These are phyloP conservation scores for Martiniozyma asiatica DNA, from an alignment of 1,139 yeast species.

Conservation along the genomic window DNA sequence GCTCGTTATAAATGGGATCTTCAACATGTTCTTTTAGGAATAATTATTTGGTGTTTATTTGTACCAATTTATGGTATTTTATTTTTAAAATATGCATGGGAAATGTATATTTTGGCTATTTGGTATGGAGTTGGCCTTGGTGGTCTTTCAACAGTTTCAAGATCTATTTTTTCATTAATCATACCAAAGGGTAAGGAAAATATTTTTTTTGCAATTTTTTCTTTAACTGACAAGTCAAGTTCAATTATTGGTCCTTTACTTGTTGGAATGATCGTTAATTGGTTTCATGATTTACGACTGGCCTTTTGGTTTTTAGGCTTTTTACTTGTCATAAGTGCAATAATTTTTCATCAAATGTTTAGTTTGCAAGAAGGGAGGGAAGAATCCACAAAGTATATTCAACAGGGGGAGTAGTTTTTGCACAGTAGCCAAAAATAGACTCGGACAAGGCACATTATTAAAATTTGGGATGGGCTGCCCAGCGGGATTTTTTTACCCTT, in stretches of 20 bases:
- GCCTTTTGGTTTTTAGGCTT: slow-evolving; percentile 48
- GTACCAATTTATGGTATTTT: slow-evolving; percentile 61
- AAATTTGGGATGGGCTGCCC: too few relatives aligned
- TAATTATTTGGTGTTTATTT: slow-evolving; percentile 46
- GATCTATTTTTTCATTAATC: slow-evolving; percentile 50
- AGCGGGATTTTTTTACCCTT: too few relatives aligned
- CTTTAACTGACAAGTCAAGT: slow-evolving; percentile 66
- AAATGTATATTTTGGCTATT: slow-evolving; percentile 51
- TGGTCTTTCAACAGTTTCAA: slow-evolving; percentile 50
- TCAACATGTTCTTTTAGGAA: slow-evolving; percentile 34
- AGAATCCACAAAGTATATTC: too few relatives aligned
- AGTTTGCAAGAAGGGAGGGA: slow-evolving; percentile 46
- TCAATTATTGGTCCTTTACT: slow-evolving; percentile 57
- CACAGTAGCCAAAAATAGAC: too few relatives aligned
- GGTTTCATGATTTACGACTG: slow-evolving; percentile 55
- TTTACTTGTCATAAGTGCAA: slow-evolving; percentile 39
- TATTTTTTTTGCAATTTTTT: slow-evolving; percentile 55
- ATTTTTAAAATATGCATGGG: slow-evolving; percentile 34
- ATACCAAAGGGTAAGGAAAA: slow-evolving; percentile 63
- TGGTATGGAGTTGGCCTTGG: slow-evolving; percentile 68
- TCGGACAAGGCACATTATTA: too few relatives aligned
- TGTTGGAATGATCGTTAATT: slow-evolving; percentile 54
- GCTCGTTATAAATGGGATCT: slow-evolving; percentile 30
- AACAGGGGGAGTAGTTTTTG: slow-evolving; percentile 27
- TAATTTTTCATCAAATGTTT: slow-evolving; percentile 32